phyloP scores from a whole-genome alignment of 163 green algal genomes.

The Scenedesmus sp. region DNA sequence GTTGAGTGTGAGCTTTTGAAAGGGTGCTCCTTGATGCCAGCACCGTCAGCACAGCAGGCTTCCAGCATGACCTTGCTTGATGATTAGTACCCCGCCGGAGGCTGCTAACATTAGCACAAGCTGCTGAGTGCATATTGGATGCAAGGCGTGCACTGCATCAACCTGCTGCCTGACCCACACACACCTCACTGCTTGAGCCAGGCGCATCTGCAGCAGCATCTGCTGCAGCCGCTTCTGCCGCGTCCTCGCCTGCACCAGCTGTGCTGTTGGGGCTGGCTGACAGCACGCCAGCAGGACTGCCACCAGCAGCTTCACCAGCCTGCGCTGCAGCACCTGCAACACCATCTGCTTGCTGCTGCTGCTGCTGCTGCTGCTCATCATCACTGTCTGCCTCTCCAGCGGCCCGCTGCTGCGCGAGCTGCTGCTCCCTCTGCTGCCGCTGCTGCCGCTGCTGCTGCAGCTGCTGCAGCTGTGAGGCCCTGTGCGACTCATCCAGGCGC shows the following conservation, averaged over 20 bases:
- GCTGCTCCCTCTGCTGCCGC: slow-evolving; percentile 46
- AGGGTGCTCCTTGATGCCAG: too few species aligned
- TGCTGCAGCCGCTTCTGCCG: not conserved
- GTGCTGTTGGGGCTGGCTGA: not conserved
- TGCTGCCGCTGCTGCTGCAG: slow-evolving; percentile 46
- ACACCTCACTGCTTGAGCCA: not conserved
- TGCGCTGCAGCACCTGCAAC: not conserved
- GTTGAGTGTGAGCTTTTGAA: too few species aligned
- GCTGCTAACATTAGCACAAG: too few species aligned
- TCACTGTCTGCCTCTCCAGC: not conserved
- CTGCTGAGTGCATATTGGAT: too few species aligned
- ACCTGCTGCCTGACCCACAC: not conserved
- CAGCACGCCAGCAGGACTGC: slow-evolving; percentile 24
- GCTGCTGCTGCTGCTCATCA: slow-evolving; percentile 1
- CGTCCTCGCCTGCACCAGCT: not conserved
- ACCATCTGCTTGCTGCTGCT: not conserved
- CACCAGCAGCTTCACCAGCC: not conserved
- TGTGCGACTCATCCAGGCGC: slow-evolving; percentile 21
- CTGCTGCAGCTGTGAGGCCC: slow-evolving; percentile 1
- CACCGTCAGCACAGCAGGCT: too few species aligned
- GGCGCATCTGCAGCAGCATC: not conserved
- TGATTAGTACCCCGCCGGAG: too few species aligned
- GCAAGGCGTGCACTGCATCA: not conserved
- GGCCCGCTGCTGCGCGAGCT: not conserved
- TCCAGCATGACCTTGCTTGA: too few species aligned